Percentiles rank a stretch among this genome's conserved stretches.
Evolutionary conservation across 1,139 yeast species (phyloP).

Genomic region (Hanseniaspora sp.): DNA sequence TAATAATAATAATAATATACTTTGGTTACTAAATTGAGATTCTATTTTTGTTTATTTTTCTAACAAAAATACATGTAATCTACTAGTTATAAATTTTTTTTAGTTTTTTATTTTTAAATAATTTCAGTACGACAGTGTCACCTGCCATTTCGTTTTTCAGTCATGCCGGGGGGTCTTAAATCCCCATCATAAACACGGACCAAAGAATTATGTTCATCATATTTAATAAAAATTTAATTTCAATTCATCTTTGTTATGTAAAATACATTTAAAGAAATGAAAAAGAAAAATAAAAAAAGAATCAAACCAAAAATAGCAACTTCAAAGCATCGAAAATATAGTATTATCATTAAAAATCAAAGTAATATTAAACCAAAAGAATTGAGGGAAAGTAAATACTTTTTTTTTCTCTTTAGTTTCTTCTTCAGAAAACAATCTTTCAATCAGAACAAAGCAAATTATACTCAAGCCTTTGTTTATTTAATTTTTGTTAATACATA

Average conservation of each 20-base stretch:
- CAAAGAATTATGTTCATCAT: constrained; percentile 65
- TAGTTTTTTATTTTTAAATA: background rate
- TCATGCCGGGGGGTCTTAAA: constrained; percentile 84
- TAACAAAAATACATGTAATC: background rate
- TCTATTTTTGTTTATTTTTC: background rate
- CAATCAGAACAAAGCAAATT: no score
- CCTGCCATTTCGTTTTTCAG: constrained; percentile 33
- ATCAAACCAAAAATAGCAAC: background rate
- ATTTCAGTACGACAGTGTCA: constrained; percentile 10
- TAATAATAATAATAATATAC: background rate
- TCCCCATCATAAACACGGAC: constrained; percentile 96
- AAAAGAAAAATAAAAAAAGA: no score
- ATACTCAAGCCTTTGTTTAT: background rate
- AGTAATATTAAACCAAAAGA: background rate
- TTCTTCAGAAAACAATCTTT: no score
- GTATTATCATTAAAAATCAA: background rate
- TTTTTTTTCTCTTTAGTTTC: background rate
- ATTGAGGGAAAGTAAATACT: background rate
- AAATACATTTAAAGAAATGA: no score
- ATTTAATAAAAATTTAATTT: constrained; percentile 18
- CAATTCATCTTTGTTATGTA: no score
- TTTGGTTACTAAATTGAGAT: background rate
- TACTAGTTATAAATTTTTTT: background rate
- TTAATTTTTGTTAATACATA: constrained; percentile 37
- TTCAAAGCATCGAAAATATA: background rate